Percentiles rank a stretch among this genome's conserved stretches.
Conservation (phyloP, 352 stramenopile species). For the Pythium coloratum region DNA sequence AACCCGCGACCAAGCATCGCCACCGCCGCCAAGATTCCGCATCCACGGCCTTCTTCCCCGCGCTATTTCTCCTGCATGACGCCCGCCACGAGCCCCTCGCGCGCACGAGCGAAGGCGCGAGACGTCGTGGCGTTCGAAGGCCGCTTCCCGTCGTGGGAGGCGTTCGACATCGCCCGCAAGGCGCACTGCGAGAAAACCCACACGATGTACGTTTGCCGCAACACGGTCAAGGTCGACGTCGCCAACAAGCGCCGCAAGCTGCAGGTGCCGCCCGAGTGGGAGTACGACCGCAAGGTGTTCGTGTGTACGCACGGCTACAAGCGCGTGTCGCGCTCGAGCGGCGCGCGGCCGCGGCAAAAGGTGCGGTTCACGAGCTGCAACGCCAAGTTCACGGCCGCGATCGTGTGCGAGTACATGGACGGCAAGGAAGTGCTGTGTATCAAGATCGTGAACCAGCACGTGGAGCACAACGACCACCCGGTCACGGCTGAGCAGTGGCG, state of each 20-base stretch:
- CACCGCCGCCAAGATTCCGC: neutral
- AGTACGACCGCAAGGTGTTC: conserved; percentile 77
- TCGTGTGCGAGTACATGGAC: conserved; percentile 53
- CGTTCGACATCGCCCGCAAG: conserved; percentile 63
- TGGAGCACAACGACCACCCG: conserved; percentile 67
- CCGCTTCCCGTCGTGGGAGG: conserved; percentile 75
- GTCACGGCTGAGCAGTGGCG: conserved; percentile 68
- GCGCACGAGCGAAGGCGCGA: conserved; percentile 30
- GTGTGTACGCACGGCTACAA: conserved; percentile 78
- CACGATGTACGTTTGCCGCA: conserved; percentile 82
- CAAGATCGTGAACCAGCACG: conserved; percentile 52
- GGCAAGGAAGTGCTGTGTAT: conserved; percentile 61
- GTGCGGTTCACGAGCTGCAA: conserved; percentile 71
- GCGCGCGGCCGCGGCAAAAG: conserved; percentile 61
- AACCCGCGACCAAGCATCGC: neutral
- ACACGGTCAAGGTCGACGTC: conserved; percentile 71
- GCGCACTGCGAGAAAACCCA: conserved; percentile 74
- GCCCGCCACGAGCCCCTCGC: conserved; percentile 7
- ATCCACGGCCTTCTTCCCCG: neutral
- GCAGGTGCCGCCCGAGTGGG: conserved; percentile 60
- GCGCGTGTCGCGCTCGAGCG: conserved; percentile 60
- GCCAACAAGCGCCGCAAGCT: conserved; percentile 73
- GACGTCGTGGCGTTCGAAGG: conserved; percentile 72
- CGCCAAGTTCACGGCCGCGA: conserved; percentile 63
- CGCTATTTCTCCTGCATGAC: conserved; percentile 1